Evolutionary conservation across 2,329 filamentous ascomycete species (phyloP).

Genomic region (Cladophialophora psammophila): DNA sequence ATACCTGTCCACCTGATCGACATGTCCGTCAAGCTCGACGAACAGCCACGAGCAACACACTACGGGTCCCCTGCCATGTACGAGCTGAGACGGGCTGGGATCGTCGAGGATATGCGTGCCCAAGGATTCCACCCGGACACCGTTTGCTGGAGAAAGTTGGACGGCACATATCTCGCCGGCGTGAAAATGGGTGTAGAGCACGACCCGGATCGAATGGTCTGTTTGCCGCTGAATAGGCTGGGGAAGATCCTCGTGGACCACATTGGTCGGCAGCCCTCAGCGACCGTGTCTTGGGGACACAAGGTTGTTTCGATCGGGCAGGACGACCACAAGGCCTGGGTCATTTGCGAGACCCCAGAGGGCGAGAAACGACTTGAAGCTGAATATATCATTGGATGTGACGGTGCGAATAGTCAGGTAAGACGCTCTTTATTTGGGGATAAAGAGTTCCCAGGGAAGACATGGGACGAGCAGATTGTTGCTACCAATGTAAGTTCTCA

Average conservation of each 20-base stretch:
- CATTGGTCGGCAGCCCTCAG: constrained; percentile 45
- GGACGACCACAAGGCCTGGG: constrained; percentile 33
- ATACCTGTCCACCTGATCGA: constrained; percentile 56
- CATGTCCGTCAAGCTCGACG: constrained; percentile 61
- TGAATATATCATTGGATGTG: constrained; percentile 53
- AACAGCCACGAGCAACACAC: constrained; percentile 69
- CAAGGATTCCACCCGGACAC: constrained; percentile 53
- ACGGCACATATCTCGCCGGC: constrained; percentile 46
- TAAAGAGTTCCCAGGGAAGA: constrained; percentile 32
- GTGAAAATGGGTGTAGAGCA: constrained; percentile 44
- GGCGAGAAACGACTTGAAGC: constrained; percentile 37
- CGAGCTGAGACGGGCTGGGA: constrained; percentile 65
- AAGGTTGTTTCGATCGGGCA: constrained; percentile 40
- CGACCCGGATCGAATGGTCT: constrained; percentile 50
- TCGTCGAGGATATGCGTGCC: constrained; percentile 59
- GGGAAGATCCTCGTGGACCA: constrained; percentile 53
- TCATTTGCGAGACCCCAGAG: constrained; percentile 31
- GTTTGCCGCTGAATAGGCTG: constrained; percentile 55
- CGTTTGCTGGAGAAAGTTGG: constrained; percentile 56
- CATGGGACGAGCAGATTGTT: constrained; percentile 39
- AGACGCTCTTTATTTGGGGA: constrained; percentile 31
- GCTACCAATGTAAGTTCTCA: constrained; percentile 36
- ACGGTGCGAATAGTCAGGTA: constrained; percentile 41
- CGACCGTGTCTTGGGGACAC: constrained; percentile 56
- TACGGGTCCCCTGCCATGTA: constrained; percentile 66